Conservation (phyloP, 2,329 filamentous ascomycete species). For the Penicillium rolfsii region DNA sequence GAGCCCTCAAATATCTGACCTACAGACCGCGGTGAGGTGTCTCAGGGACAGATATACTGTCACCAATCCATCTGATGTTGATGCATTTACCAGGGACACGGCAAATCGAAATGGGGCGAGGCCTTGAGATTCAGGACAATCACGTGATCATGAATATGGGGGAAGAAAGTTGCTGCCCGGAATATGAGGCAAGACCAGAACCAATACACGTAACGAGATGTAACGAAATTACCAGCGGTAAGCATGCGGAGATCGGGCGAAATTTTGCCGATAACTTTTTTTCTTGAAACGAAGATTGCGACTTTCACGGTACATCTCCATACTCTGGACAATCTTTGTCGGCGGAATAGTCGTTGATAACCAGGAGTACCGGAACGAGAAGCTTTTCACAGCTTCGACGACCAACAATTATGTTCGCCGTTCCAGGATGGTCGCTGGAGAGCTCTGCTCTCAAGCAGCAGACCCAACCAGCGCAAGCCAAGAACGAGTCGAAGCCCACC, state of each 20-base stretch:
- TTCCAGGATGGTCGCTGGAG: slow-evolving; percentile 88
- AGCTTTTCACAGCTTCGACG: neutral
- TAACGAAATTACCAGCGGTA: slow-evolving; percentile 14
- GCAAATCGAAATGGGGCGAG: neutral
- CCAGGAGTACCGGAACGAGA: neutral
- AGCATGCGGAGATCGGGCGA: slow-evolving; percentile 10
- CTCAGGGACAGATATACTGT: neutral
- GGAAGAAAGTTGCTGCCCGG: neutral
- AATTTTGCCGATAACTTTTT: slow-evolving; percentile 21
- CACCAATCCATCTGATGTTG: neutral
- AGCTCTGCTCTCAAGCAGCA: slow-evolving; percentile 73
- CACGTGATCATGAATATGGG: neutral
- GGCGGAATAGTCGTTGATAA: neutral
- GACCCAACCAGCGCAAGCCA: slow-evolving; percentile 61
- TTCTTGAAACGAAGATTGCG: slow-evolving; percentile 4
- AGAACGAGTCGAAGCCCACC: slow-evolving; percentile 57
- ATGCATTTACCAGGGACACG: neutral
- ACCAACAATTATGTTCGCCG: slow-evolving; percentile 73
- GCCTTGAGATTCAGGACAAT: neutral
- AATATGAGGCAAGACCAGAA: neutral
- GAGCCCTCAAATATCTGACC: neutral
- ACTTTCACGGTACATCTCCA: slow-evolving; percentile 2
- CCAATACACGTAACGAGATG: slow-evolving; percentile 6
- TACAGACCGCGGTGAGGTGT: neutral
- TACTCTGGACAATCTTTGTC: neutral